Percentiles rank a stretch among this genome's conserved stretches.
phyloP scores from a whole-genome alignment of 805 yeast genomes.

The Metschnikowia lunata region DNA sequence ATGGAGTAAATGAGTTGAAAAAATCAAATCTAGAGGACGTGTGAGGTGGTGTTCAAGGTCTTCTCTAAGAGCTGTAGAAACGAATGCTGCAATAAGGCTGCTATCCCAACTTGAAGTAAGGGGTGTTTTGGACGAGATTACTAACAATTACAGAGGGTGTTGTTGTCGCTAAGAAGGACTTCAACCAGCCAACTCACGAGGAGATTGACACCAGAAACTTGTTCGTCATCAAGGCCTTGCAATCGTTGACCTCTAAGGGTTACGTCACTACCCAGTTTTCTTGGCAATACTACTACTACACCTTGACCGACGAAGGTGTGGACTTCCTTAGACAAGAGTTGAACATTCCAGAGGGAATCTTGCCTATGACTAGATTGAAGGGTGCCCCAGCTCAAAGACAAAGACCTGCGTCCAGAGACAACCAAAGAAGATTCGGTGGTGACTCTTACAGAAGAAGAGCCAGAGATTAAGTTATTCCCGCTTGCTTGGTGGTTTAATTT shows the following conservation, averaged over 20 bases:
- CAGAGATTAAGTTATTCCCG: conserved; percentile 36
- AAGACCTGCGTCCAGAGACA: conserved; percentile 38
- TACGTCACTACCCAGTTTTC: conserved; percentile 99
- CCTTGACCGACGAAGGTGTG: conserved; percentile 99
- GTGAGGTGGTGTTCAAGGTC: too few relatives aligned
- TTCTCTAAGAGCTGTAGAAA: too few relatives aligned
- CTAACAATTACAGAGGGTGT: conserved; percentile 78
- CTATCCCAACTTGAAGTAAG: too few relatives aligned
- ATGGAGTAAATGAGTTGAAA: too few relatives aligned
- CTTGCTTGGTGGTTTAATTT: conserved; percentile 12
- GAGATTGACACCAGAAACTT: conserved; percentile 98
- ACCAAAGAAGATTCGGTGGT: conserved; percentile 43
- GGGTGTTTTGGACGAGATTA: background rate
- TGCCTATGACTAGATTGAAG: conserved; percentile 97
- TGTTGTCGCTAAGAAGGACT: conserved; percentile 99
- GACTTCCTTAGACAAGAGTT: conserved; percentile 97
- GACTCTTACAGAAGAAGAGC: conserved; percentile 61
- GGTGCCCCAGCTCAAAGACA: conserved; percentile 83
- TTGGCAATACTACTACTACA: conserved; percentile 99
- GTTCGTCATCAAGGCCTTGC: conserved; percentile 97
- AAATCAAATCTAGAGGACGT: too few relatives aligned
- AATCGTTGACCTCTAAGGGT: conserved; percentile 98
- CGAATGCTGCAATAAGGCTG: too few relatives aligned
- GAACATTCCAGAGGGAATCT: conserved; percentile 97
- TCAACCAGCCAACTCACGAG: conserved; percentile 95